These are phyloP conservation scores for Neonectria faginata DNA, from an alignment of 2,329 filamentous ascomycete genomes.

Conservation along the genomic window DNA sequence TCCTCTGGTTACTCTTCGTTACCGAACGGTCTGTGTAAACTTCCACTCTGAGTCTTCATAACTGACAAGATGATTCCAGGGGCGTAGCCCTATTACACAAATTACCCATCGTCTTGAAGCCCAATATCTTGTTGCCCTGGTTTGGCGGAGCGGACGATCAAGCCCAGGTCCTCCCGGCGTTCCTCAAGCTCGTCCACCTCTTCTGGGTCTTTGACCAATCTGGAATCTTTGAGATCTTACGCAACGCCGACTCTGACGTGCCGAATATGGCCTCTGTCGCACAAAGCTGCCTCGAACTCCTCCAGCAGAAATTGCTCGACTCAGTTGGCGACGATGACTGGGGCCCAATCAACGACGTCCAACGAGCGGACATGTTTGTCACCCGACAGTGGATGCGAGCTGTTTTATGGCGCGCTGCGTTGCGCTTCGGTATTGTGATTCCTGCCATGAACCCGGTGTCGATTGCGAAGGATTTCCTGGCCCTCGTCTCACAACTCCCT, in stretches of 20 bases:
- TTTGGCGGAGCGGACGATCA: conserved; percentile 53
- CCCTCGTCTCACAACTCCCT: conserved; percentile 57
- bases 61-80: conserved; percentile 42
- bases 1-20: conserved; percentile 62
- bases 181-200: conserved; percentile 60
- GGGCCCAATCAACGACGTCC: conserved; percentile 57
- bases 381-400: conserved; percentile 64
- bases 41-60: background rate
- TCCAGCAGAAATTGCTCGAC: conserved; percentile 58
- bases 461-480: conserved; percentile 60
- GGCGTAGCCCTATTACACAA: conserved; percentile 64
- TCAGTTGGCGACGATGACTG: conserved; percentile 52
- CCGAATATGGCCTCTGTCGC: conserved; percentile 47
- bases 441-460: conserved; percentile 53
- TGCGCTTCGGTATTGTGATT: conserved; percentile 49
- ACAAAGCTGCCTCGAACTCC: conserved; percentile 50
- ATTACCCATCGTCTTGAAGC: conserved; percentile 58
- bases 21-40: conserved; percentile 53
- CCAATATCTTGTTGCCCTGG: conserved; percentile 53
- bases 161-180: conserved; percentile 59
- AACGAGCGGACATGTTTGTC: conserved; percentile 61
- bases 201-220: conserved; percentile 64
- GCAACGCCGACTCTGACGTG: conserved; percentile 50
- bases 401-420: conserved; percentile 58
- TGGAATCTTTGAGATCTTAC: conserved; percentile 60